Base-by-base conservation (phyloP, 2,329 filamentous ascomycete species). In the Aureobasidium sp. region DNA sequence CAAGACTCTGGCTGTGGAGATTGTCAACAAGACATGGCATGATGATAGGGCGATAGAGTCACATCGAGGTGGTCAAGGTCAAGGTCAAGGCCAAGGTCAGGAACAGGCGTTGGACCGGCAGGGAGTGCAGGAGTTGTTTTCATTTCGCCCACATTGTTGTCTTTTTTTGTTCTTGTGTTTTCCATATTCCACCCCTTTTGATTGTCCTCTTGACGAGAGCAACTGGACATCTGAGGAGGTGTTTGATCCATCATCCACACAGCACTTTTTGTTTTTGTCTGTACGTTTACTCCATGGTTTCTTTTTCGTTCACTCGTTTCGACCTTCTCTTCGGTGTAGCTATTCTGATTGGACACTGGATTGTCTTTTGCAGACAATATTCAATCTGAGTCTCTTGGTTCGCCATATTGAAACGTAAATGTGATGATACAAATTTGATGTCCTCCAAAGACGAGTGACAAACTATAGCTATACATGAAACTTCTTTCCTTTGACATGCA, bases 271-370 rank as follows among this genome's bases (percentile, higher is more conserved):
- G 30, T 29, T 25, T 55, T 42, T 13, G 29, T 59, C 41, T 37
- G 42, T 59, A 48, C 54, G 42, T 25, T 48, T 39, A 48, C 48
- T 42, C 9, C 42, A 39, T 59, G n/a, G 5, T 30, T 21, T 15
- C 32, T 32, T 29, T 30, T 27, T 36, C n/a, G 21, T 59, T 48
- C 54, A 48, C 42, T 59, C 42, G 54, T 39, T 58, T 15, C 21
- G n/a, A 8, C 41, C 11, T 59, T 29, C 25, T 50, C 57, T 59
- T 59, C 55, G 21, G 44, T 59, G 57, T 39, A 59, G 30, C 44
- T 50, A 48, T 10, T 39, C 32, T 48, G 29, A n/a, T 49, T 34
- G 37, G 25, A 50, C 34, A 42, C 10, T 59, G 15, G 27, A 39
- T 25, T 59, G 44, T 49, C 57, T 37, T 41, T 21, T 50, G 21